phyloP scores from a whole-genome alignment of 352 stramenopile genomes.

The Phytophthora sp. region DNA sequence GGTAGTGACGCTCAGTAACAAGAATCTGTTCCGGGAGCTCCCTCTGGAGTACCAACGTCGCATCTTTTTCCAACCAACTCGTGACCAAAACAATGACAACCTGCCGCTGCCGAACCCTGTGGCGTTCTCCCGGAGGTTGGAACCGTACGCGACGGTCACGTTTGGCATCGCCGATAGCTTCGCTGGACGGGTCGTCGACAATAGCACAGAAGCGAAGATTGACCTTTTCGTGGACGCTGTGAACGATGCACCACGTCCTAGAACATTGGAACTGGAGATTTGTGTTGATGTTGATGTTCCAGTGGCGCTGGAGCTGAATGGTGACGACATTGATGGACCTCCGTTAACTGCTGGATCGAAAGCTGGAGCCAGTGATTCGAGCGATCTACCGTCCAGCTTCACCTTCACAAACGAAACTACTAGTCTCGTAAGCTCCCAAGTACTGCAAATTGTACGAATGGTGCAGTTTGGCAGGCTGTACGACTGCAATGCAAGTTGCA shows the following conservation, averaged over 20 bases:
- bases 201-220: slow-evolving; percentile 37
- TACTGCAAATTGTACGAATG: slow-evolving; percentile 51
- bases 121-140: slow-evolving; percentile 40
- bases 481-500: slow-evolving; percentile 48
- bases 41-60: slow-evolving; percentile 53
- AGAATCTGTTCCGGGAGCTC: slow-evolving; percentile 49
- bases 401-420: slow-evolving; percentile 21
- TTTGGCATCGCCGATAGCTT: slow-evolving; percentile 46
- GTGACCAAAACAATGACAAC: slow-evolving; percentile 56
- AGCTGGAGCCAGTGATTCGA: neutral
- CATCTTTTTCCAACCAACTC: slow-evolving; percentile 57
- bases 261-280: slow-evolving; percentile 29
- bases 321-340: slow-evolving; percentile 46
- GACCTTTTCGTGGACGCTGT: slow-evolving; percentile 63
- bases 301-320: slow-evolving; percentile 44
- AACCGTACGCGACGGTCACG: slow-evolving; percentile 43
- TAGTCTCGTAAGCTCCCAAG: slow-evolving; percentile 15
- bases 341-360: neutral
- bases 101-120: slow-evolving; percentile 43
- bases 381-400: slow-evolving; percentile 27
- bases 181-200: slow-evolving; percentile 39
- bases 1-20: slow-evolving; percentile 42
- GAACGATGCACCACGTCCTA: slow-evolving; percentile 49
- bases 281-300: slow-evolving; percentile 24
- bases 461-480: slow-evolving; percentile 63